Conservation (phyloP, 805 yeast genomes). For the Suhomyces emberorum region DNA sequence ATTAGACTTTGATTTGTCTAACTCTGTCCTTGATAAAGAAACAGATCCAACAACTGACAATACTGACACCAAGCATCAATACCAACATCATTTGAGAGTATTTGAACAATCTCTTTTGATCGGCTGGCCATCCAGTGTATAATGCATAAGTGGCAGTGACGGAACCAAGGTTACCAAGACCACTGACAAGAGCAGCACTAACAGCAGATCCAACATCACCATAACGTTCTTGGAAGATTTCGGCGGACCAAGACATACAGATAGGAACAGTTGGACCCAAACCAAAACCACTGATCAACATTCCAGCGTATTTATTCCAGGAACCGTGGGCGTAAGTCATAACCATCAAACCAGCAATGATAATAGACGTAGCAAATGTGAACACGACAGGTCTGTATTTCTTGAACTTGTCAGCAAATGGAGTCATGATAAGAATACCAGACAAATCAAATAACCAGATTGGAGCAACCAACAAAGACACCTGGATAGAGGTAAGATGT, state of each 20-base stretch:
- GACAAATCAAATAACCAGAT: constrained; percentile 85
- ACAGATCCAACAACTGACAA: constrained; percentile 42
- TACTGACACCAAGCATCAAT: constrained; percentile 70
- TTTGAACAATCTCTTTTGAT: constrained; percentile 54
- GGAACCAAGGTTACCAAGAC: constrained; percentile 83
- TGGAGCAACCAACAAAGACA: constrained; percentile 80
- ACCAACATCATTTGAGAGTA: constrained; percentile 84
- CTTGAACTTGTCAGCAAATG: constrained; percentile 71
- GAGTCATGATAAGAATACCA: constrained; percentile 72
- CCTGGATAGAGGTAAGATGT: constrained; percentile 56
- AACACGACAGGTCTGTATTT: constrained; percentile 61
- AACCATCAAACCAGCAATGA: constrained; percentile 71
- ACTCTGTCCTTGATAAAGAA: constrained; percentile 30
- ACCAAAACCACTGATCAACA: constrained; percentile 80
- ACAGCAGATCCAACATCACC: constrained; percentile 87
- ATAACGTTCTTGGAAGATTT: constrained; percentile 63
- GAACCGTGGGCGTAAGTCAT: constrained; percentile 69
- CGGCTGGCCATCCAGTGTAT: constrained; percentile 85
- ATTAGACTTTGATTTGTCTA: no score
- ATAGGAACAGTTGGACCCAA: constrained; percentile 91
- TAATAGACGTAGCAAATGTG: constrained; percentile 57
- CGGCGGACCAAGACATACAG: constrained; percentile 79
- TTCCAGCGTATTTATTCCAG: constrained; percentile 80
- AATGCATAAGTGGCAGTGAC: constrained; percentile 84
- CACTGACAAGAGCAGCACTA: constrained; percentile 78